Conservation (phyloP, 129 eudicot species). For the Sambucus nigra region DNA sequence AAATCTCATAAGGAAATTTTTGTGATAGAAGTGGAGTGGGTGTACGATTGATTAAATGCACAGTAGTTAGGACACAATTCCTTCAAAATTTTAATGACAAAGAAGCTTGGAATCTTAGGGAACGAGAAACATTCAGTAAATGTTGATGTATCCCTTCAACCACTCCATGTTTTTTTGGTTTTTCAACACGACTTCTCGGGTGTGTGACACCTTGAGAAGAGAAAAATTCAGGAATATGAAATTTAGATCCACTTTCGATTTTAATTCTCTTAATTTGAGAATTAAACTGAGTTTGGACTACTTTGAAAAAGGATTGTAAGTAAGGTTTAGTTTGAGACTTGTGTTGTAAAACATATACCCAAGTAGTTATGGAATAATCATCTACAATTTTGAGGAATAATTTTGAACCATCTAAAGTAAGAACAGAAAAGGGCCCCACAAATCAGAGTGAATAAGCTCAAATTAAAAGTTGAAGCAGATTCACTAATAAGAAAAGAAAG, state of each 20-base stretch:
- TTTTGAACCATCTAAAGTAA: neutral
- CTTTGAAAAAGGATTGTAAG: neutral
- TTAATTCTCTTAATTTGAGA: neutral
- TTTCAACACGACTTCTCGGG: neutral
- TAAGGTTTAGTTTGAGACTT: neutral
- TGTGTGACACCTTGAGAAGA: neutral
- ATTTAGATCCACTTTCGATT: neutral
- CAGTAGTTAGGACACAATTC: neutral
- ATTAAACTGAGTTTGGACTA: neutral
- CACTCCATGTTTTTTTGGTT: neutral
- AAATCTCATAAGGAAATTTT: neutral
- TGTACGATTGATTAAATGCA: neutral
- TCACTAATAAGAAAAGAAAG: no score
- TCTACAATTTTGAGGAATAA: neutral
- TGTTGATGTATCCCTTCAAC: neutral
- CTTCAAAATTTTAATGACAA: neutral
- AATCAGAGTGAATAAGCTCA: neutral
- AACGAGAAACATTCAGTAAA: neutral
- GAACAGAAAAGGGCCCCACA: neutral
- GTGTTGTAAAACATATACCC: neutral
- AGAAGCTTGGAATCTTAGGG: neutral
- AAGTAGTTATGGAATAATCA: neutral
- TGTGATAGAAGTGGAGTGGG: neutral
- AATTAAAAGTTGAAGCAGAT: no score
- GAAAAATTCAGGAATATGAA: neutral